Conservation (phyloP, 768 basidiomycete species). For the Trametes cinnabarina region DNA sequence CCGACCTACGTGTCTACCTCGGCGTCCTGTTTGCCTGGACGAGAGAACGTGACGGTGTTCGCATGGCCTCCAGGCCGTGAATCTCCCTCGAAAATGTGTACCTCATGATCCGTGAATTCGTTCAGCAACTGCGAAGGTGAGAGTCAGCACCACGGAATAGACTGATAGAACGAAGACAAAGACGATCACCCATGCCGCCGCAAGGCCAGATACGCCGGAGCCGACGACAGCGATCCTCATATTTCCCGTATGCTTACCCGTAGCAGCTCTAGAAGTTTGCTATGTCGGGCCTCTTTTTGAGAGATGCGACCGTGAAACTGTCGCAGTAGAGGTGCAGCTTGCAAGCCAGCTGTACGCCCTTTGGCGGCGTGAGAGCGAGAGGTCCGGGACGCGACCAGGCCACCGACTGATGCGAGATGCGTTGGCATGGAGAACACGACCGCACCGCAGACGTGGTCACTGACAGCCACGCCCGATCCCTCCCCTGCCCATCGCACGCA, state of each 20-base stretch:
- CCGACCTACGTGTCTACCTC: conserved; percentile 65
- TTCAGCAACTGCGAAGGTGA: conserved; percentile 53
- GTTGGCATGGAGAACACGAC: too few species aligned
- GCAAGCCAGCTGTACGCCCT: too few species aligned
- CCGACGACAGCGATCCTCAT: conserved; percentile 66
- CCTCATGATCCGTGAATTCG: conserved; percentile 70
- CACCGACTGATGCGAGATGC: too few species aligned
- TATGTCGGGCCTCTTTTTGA: too few species aligned
- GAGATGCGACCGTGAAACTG: too few species aligned
- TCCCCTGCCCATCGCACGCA: too few species aligned
- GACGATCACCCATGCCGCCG: conserved; percentile 61
- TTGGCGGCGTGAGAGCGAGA: too few species aligned
- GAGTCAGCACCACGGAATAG: not conserved
- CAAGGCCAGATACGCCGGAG: conserved; percentile 77
- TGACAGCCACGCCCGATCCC: too few species aligned
- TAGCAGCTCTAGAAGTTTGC: not conserved
- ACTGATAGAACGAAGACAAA: not conserved
- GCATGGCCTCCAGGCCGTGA: conserved; percentile 71
- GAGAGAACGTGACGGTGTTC: conserved; percentile 61
- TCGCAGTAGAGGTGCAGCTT: too few species aligned
- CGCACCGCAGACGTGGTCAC: too few species aligned
- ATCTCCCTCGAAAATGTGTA: conserved; percentile 72
- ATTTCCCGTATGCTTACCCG: too few species aligned
- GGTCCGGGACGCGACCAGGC: too few species aligned
- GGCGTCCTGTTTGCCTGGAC: conserved; percentile 39